These are phyloP conservation scores for Penicillium sp. DNA, from an alignment of 2,329 filamentous ascomycete genomes.

Conservation along the genomic window DNA sequence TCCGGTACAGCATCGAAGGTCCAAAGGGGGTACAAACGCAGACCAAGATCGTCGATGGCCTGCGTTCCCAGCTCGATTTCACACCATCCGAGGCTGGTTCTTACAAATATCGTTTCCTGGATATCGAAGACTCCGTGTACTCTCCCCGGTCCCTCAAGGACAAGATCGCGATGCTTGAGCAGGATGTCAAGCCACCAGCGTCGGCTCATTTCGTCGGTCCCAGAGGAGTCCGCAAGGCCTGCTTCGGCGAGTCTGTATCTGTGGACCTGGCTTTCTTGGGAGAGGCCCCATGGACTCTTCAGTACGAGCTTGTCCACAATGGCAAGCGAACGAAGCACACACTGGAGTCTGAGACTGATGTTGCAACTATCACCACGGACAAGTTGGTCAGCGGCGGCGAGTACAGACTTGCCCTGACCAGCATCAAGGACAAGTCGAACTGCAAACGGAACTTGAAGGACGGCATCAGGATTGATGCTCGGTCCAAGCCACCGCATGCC, in stretches of 20 bases:
- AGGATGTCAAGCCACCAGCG: slow-evolving; percentile 90
- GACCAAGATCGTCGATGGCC: slow-evolving; percentile 62
- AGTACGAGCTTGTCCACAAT: slow-evolving; percentile 91
- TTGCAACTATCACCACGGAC: slow-evolving; percentile 73
- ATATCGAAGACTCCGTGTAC: slow-evolving; percentile 83
- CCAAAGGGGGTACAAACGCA: slow-evolving; percentile 57
- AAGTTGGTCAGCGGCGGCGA: slow-evolving; percentile 79
- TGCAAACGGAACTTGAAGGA: slow-evolving; percentile 87
- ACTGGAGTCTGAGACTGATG: slow-evolving; percentile 62
- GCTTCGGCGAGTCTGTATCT: slow-evolving; percentile 77
- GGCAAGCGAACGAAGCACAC: slow-evolving; percentile 76
- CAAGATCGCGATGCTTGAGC: slow-evolving; percentile 68
- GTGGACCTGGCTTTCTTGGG: slow-evolving; percentile 76
- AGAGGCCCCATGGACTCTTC: slow-evolving; percentile 82
- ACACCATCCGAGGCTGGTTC: slow-evolving; percentile 78
- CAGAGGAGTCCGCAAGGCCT: slow-evolving; percentile 62
- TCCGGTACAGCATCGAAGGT: slow-evolving; percentile 73
- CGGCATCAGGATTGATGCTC: slow-evolving; percentile 80
- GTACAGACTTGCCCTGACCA: slow-evolving; percentile 82
- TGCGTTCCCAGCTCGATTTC: slow-evolving; percentile 82
- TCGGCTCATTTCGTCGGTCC: slow-evolving; percentile 69
- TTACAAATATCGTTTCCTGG: slow-evolving; percentile 82
- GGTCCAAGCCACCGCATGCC: slow-evolving; percentile 83
- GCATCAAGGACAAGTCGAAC: slow-evolving; percentile 79
- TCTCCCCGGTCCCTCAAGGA: slow-evolving; percentile 63